phyloP scores from a whole-genome alignment of 257 asterid genomes.

The Nicotiana tabacum region DNA sequence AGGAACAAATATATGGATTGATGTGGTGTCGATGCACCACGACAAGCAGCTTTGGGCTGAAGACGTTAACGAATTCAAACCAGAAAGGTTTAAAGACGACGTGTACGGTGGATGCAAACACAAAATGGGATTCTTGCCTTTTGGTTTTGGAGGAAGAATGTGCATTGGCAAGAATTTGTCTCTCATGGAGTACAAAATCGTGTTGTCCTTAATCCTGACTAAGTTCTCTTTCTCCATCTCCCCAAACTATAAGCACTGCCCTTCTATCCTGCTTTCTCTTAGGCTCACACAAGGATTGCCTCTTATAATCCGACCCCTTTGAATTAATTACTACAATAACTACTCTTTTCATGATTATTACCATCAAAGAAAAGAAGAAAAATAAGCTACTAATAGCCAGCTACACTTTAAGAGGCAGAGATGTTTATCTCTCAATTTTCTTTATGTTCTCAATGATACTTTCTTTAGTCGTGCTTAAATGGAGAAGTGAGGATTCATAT shows the following conservation, averaged over 20 bases:
- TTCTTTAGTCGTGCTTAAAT: too few relatives aligned
- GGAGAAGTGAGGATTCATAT: too few relatives aligned
- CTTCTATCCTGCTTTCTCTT: conserved; percentile 62
- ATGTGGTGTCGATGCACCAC: too few relatives aligned
- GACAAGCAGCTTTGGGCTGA: background rate
- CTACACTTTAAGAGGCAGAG: too few relatives aligned
- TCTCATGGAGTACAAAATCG: conserved; percentile 67
- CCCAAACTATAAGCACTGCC: conserved; percentile 60
- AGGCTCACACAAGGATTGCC: conserved; percentile 76
- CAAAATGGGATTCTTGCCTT: conserved; percentile 83
- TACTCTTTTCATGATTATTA: too few relatives aligned
- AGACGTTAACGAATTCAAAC: conserved; percentile 64
- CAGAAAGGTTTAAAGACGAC: conserved; percentile 53
- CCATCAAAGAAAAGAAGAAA: too few relatives aligned
- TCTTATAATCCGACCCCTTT: conserved; percentile 43
- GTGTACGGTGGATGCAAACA: conserved; percentile 59
- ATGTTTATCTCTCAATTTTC: too few relatives aligned
- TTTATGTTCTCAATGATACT: too few relatives aligned
- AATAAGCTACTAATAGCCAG: too few relatives aligned
- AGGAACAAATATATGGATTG: conserved; percentile 51
- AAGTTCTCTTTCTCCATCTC: conserved; percentile 60
- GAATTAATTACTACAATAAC: too few relatives aligned
- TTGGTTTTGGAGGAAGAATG: conserved; percentile 90
- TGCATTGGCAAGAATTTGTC: conserved; percentile 67
- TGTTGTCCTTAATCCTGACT: conserved; percentile 45